Conservation (phyloP, 495 filamentous ascomycete species). For the Penicillium cataractarum region DNA sequence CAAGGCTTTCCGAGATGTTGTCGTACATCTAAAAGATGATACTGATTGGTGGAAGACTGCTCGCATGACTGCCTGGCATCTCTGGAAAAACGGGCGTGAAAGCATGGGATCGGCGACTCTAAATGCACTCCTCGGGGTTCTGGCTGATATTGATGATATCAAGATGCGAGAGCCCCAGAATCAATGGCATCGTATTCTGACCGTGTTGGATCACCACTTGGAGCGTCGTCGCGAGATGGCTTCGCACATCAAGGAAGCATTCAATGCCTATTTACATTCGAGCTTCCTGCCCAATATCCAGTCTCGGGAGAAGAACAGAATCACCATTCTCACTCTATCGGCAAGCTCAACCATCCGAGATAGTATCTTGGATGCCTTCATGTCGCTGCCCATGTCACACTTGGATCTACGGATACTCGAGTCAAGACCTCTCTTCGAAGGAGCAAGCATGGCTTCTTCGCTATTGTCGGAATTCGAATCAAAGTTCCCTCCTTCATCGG, state of each 20-base stretch:
- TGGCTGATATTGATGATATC: constrained; percentile 42
- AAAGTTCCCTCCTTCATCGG: constrained; percentile 18
- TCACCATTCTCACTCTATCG: constrained; percentile 61
- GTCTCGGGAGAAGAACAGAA: constrained; percentile 17
- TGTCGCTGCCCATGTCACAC: constrained; percentile 20
- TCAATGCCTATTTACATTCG: constrained; percentile 37
- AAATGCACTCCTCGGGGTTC: constrained; percentile 49
- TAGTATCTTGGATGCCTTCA: constrained; percentile 38
- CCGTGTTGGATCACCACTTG: constrained; percentile 38
- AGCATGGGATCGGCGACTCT: constrained; percentile 66
- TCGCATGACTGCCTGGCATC: constrained; percentile 63
- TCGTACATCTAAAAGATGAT: constrained; percentile 26
- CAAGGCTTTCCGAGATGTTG: constrained; percentile 46
- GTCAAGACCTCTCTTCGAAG: constrained; percentile 68
- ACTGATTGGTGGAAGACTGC: constrained; percentile 56
- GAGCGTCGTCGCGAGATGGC: constrained; percentile 29
- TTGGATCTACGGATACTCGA: constrained; percentile 65
- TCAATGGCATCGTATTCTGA: constrained; percentile 29
- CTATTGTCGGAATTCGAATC: constrained; percentile 41
- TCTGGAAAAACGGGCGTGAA: constrained; percentile 63
- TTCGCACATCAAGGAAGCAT: constrained; percentile 35
- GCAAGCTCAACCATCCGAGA: constrained; percentile 62
- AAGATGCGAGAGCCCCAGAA: constrained; percentile 19
- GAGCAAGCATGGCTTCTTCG: constrained; percentile 56
- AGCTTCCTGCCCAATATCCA: constrained; percentile 31